Percentiles rank a stretch among this genome's conserved stretches.
Evolutionary conservation across 2,329 filamentous ascomycete species (phyloP).

Genomic region (Curvularia lunata): DNA sequence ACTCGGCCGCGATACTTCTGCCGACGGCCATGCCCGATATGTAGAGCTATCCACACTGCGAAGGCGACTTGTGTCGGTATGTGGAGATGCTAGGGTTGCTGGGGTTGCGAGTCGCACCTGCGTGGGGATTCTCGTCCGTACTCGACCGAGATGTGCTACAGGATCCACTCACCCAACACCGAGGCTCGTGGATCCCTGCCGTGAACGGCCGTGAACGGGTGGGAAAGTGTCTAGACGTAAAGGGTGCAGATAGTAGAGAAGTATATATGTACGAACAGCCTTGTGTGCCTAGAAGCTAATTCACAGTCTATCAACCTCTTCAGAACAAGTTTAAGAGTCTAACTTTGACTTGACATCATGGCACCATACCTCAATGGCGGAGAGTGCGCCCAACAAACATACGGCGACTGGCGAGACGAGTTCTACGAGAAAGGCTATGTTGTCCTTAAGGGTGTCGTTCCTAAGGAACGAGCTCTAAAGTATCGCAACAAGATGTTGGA

Average conservation of each 20-base stretch:
- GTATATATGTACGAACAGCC: slow-evolving; percentile 4
- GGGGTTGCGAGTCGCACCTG: not conserved
- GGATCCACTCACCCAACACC: not conserved
- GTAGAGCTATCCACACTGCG: not conserved
- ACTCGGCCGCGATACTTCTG: slow-evolving; percentile 11
- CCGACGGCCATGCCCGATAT: not conserved
- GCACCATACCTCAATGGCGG: slow-evolving; percentile 11
- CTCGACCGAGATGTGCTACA: slow-evolving; percentile 11
- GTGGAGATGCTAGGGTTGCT: slow-evolving; percentile 6
- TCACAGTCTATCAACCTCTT: not conserved
- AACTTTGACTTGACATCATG: slow-evolving; percentile 1
- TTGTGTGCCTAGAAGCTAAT: not conserved
- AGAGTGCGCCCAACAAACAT: slow-evolving; percentile 7
- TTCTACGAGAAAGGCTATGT: slow-evolving; percentile 38
- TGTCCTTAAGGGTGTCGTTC: slow-evolving; percentile 35
- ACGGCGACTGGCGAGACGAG: slow-evolving; percentile 42
- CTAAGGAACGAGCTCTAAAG: slow-evolving; percentile 32
- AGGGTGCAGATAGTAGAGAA: not conserved
- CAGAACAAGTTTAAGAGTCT: not conserved
- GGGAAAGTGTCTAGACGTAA: not conserved
- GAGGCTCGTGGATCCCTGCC: slow-evolving; percentile 3
- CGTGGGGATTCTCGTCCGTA: slow-evolving; percentile 8
- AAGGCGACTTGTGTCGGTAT: slow-evolving; percentile 3
- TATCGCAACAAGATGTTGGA: slow-evolving; percentile 41
- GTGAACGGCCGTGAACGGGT: slow-evolving; percentile 16